phyloP scores from a whole-genome alignment of 2,329 filamentous ascomycete genomes.

The Plectosphaerella sp. region DNA sequence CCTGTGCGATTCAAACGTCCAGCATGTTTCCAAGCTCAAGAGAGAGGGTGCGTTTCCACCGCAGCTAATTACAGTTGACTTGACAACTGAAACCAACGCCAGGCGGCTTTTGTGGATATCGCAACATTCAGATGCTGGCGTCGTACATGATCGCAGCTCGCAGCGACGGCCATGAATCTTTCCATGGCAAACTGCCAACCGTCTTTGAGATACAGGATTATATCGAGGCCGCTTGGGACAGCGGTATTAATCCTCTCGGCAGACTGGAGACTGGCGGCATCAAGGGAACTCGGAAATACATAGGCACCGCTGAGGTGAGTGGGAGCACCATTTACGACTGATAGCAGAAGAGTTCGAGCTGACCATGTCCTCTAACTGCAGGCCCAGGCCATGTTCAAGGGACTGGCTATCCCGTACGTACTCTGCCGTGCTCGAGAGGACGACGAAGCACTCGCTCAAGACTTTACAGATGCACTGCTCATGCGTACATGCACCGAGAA shows the following conservation, averaged over 20 bases:
- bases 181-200: constrained; percentile 61
- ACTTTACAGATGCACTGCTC: constrained; percentile 52
- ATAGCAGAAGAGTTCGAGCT: neutral
- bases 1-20: constrained; percentile 69
- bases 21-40: constrained; percentile 79
- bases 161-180: constrained; percentile 53
- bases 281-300: constrained; percentile 86
- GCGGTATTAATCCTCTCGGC: constrained; percentile 71
- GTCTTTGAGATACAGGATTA: constrained; percentile 80
- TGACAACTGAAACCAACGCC: neutral
- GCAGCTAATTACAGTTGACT: neutral
- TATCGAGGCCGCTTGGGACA: constrained; percentile 86
- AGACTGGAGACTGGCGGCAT: constrained; percentile 83
- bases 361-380: constrained; percentile 22
- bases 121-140: constrained; percentile 88
- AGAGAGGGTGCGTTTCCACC: constrained; percentile 52
- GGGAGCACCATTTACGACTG: neutral
- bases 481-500: constrained; percentile 49
- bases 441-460: neutral
- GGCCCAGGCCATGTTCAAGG: constrained; percentile 75
- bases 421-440: neutral
- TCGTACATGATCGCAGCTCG: constrained; percentile 67
- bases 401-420: constrained; percentile 61
- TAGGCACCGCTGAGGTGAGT: constrained; percentile 80
- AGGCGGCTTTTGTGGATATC: constrained; percentile 91